Conservation (phyloP, 306 rosid species). For the Casuarina equisetifolia region DNA sequence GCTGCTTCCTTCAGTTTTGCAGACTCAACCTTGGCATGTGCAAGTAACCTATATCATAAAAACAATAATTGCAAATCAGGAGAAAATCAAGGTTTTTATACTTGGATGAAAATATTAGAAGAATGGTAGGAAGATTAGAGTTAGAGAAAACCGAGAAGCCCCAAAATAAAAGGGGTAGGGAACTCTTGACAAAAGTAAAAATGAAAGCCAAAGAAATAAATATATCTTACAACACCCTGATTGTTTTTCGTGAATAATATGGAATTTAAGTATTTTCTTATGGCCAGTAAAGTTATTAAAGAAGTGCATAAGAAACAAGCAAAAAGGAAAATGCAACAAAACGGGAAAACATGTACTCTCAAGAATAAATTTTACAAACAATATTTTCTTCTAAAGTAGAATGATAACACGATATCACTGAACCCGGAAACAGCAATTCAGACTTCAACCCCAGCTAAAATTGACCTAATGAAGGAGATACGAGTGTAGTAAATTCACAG, state of each 20-base stretch:
- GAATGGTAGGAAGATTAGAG: neutral
- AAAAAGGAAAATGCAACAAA: neutral
- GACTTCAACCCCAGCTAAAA: neutral
- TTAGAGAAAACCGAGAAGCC: neutral
- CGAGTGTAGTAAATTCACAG: neutral
- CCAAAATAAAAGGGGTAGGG: neutral
- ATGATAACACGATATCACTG: neutral
- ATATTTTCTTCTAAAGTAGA: neutral
- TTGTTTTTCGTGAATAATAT: neutral
- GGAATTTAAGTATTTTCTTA: neutral
- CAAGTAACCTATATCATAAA: constrained; percentile 64
- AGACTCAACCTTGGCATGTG: constrained; percentile 93
- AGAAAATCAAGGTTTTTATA: constrained; percentile 8
- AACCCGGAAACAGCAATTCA: neutral
- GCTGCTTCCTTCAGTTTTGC: constrained; percentile 94
- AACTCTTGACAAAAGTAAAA: neutral
- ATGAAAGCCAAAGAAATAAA: neutral
- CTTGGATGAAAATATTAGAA: neutral
- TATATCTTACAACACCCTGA: neutral
- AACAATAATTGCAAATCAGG: constrained; percentile 23
- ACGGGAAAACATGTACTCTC: neutral
- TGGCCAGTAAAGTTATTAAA: neutral
- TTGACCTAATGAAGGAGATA: neutral
- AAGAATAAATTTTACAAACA: neutral
- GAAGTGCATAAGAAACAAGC: neutral